Evolutionary conservation across 306 rosid species (phyloP), one percentile per base, ranked within the genome.

Genomic region (Prunus padus): DNA sequence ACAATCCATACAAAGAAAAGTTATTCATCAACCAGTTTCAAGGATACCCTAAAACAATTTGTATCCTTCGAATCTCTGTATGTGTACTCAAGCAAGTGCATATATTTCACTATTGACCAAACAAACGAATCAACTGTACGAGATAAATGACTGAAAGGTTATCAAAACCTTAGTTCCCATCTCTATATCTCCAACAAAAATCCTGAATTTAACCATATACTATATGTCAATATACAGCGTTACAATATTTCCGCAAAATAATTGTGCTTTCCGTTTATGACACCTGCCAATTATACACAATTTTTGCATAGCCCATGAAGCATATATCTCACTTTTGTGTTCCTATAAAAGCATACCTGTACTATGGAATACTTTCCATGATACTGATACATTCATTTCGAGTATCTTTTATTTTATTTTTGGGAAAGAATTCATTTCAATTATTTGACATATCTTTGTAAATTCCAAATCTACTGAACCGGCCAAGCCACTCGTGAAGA

Each of bases 141-240:
- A 33, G 19, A 40, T 15, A 56, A 72, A 72, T 22, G 23, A 57
- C 12, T 3, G 16, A 72, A 70, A 56, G 66, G 25, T 42, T 56
- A 56, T 10, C 61, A 40, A 22, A 3, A 57, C 40, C 76, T 37
- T 72, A 15, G 12, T 52, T 71, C 63, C 30, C 65, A 5, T 37
- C 75, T n/a, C 51, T 33, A 30, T 30, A 40, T 55, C 12, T 51
- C 54, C 55, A 1, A 30, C 16, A 55, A 22, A 40, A 55, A 71
- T 54, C 65, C 22, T 12, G 54, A 72, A 56, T 16, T 10, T 23
- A 55, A 56, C 40, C 76, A 55, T 71, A 14, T 56, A 55, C 65
- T 37, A 71, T 5, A 56, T 20, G 19, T 66, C 75, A 37, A 54
- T 33, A 20, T 9, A 61, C 20, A 8, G 65, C 33, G 23, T 30